These are phyloP conservation scores for Metschnikowia arizonensis DNA, from an alignment of 805 yeast genomes.

Conservation along the genomic window DNA sequence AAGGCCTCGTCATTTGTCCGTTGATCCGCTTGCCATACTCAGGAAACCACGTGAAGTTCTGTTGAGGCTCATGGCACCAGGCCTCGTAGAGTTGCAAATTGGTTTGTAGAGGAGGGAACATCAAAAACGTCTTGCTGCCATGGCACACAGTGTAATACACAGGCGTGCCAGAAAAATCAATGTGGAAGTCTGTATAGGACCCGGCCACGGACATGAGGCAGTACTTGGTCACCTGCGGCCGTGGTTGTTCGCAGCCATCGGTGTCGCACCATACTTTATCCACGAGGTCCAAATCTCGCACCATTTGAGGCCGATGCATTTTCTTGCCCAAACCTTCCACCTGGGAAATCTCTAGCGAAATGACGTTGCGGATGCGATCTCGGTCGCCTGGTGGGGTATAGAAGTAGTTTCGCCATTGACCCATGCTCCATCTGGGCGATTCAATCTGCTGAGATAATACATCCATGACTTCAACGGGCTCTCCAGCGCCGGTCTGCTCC, in stretches of 20 bases:
- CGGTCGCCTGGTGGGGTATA: constrained; percentile 40
- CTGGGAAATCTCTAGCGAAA: constrained; percentile 72
- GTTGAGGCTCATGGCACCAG: constrained; percentile 71
- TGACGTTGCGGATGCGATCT: constrained; percentile 72
- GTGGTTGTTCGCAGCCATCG: constrained; percentile 21
- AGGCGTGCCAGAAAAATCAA: constrained; percentile 90
- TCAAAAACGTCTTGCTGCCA: constrained; percentile 72
- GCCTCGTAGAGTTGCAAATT: constrained; percentile 59
- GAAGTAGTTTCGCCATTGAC: constrained; percentile 73
- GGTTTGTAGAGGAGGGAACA: constrained; percentile 69
- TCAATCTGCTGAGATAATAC: constrained; percentile 72
- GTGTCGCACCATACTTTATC: constrained; percentile 54
- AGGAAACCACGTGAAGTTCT: constrained; percentile 62
- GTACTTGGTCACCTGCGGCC: constrained; percentile 69
- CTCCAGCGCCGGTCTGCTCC: constrained; percentile 57
- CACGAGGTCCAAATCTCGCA: constrained; percentile 63
- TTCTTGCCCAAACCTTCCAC: constrained; percentile 42
- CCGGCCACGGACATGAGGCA: constrained; percentile 80
- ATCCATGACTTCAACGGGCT: constrained; percentile 80
- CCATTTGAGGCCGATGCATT: constrained; percentile 64
- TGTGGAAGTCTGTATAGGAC: constrained; percentile 84
- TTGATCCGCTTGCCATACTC: constrained; percentile 37
- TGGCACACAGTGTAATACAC: constrained; percentile 79
- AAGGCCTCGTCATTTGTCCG: constrained; percentile 28
- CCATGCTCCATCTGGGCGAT: constrained; percentile 62